These are phyloP conservation scores for Punica granatum DNA, from an alignment of 345 rosid genomes.

Conservation along the genomic window DNA sequence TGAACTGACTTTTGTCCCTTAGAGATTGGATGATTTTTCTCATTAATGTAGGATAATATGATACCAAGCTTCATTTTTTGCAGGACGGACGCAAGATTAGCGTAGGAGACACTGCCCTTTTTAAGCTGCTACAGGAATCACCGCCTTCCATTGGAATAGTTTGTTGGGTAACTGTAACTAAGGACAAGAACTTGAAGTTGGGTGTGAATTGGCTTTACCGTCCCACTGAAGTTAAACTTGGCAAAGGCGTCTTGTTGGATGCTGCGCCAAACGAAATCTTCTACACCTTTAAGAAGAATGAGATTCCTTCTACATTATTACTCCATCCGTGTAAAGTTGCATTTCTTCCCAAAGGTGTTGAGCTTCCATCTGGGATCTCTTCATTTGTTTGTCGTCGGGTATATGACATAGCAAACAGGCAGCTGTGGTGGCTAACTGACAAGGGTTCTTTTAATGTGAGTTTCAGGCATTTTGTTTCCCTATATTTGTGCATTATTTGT, in stretches of 20 bases:
- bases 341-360: conserved; percentile 72
- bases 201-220: conserved; percentile 88
- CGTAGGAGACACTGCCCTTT: conserved; percentile 87
- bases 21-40: no score
- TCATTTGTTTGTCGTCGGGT: conserved; percentile 85
- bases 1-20: no score
- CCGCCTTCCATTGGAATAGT: conserved; percentile 83
- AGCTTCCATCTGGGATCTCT: conserved; percentile 67
- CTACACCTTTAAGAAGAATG: conserved; percentile 90
- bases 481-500: neutral
- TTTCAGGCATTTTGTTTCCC: neutral
- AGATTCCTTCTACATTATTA: conserved; percentile 71
- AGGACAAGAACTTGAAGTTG: conserved; percentile 45
- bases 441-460: conserved; percentile 78
- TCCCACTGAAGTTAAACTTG: conserved; percentile 71
- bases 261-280: conserved; percentile 90
- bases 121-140: conserved; percentile 67
- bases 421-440: conserved; percentile 96
- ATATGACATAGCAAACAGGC: conserved; percentile 58
- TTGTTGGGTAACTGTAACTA: conserved; percentile 37
- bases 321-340: conserved; percentile 96
- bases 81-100: conserved; percentile 81
- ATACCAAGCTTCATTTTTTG: conserved; percentile 13
- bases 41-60: neutral
- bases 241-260: conserved; percentile 68